Percentiles rank a stretch among this genome's conserved stretches.
These are phyloP conservation scores for Saprolegnia parasitica DNA, from an alignment of 352 stramenopile species.

Conservation along the genomic window DNA sequence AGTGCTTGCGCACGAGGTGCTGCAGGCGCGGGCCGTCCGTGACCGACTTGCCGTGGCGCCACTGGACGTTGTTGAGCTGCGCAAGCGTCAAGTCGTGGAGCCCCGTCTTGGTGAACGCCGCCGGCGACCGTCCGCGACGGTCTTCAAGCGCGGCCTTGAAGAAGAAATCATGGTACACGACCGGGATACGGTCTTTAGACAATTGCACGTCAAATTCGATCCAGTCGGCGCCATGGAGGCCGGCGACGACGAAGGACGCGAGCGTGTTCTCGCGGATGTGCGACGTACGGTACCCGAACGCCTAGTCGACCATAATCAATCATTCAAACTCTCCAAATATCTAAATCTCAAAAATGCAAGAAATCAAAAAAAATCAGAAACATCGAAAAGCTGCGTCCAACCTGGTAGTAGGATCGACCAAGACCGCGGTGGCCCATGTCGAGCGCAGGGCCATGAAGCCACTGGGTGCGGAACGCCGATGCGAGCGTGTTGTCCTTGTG, in stretches of 20 bases:
- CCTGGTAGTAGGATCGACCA: slow-evolving; percentile 70
- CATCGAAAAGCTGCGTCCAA: slow-evolving; percentile 39
- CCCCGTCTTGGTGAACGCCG: slow-evolving; percentile 44
- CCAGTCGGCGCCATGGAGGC: slow-evolving; percentile 62
- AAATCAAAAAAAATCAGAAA: not conserved
- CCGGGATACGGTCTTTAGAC: slow-evolving; percentile 64
- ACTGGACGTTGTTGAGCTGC: slow-evolving; percentile 48
- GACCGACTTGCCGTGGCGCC: slow-evolving; percentile 36
- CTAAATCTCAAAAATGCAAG: too few relatives aligned
- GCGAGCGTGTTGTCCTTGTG: slow-evolving; percentile 55
- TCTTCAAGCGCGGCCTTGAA: slow-evolving; percentile 63
- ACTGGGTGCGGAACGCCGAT: slow-evolving; percentile 60
- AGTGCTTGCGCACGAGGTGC: slow-evolving; percentile 65
- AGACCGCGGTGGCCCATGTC: slow-evolving; percentile 70
- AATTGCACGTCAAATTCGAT: slow-evolving; percentile 83
- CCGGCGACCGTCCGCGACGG: slow-evolving; percentile 33
- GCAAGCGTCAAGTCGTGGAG: slow-evolving; percentile 66
- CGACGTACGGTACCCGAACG: slow-evolving; percentile 23
- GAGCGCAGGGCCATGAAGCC: slow-evolving; percentile 50
- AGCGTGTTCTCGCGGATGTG: slow-evolving; percentile 73
- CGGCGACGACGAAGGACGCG: slow-evolving; percentile 64
- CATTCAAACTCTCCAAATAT: too few relatives aligned
- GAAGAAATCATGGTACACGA: slow-evolving; percentile 78
- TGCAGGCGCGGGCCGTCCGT: slow-evolving; percentile 32
- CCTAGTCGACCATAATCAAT: not conserved